These are phyloP conservation scores for Tinospora cordifolia DNA, from an alignment of 164 flowering plant species.

Conservation along the genomic window DNA sequence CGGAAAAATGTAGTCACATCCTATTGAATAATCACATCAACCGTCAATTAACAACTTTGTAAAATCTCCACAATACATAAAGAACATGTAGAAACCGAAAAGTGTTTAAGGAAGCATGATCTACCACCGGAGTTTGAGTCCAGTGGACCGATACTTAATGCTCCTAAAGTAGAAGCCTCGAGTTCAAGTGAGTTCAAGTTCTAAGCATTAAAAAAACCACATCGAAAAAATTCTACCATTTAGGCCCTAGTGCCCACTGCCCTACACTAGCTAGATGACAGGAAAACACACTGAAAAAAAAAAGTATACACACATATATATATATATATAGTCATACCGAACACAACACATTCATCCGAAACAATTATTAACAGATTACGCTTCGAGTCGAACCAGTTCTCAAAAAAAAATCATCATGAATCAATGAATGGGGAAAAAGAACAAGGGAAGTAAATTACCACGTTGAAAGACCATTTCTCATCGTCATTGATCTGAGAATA, in stretches of 20 bases:
- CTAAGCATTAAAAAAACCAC: no score
- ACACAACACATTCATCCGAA: no score
- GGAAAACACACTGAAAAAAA: neutral
- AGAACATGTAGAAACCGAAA: no score
- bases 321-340: no score
- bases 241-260: no score
- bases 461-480: constrained; percentile 55
- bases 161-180: no score
- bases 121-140: no score
- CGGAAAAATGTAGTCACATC: neutral
- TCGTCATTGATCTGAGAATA: constrained; percentile 59
- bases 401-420: neutral
- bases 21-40: neutral
- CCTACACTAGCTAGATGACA: neutral
- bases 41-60: neutral
- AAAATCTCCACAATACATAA: no score
- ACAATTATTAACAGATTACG: neutral
- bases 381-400: neutral
- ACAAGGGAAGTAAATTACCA: constrained; percentile 31
- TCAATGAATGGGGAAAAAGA: neutral
- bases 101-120: neutral
- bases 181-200: no score
- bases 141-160: no score
- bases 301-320: no score
- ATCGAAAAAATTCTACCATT: no score